Conservation (phyloP, 768 basidiomycete genomes). For the Pleurotus tuber-regium region DNA sequence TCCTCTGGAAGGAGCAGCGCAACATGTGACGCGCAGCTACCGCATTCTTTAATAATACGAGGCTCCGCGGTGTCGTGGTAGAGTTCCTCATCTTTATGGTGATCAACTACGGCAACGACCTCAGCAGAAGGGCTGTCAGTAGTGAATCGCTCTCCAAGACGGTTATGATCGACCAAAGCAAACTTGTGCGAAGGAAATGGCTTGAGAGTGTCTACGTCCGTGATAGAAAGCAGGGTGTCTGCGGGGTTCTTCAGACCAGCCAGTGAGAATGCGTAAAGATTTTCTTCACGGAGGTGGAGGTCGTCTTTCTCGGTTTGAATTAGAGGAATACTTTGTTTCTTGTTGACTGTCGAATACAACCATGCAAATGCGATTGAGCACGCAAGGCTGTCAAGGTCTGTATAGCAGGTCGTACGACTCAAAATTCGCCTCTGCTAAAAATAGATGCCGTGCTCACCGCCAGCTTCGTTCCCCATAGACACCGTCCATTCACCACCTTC, state of each 20-base stretch:
- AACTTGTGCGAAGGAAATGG: constrained; percentile 57
- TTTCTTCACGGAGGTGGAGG: constrained; percentile 83
- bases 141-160: constrained; percentile 46
- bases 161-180: constrained; percentile 92
- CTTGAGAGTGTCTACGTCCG: constrained; percentile 54
- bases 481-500: constrained; percentile 71
- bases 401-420: no score
- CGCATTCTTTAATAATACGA: constrained; percentile 64
- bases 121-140: constrained; percentile 34
- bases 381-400: constrained; percentile 90
- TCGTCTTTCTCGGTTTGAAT: constrained; percentile 67
- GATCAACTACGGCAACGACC: constrained; percentile 86
- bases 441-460: constrained; percentile 59
- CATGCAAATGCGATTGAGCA: constrained; percentile 85
- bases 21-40: constrained; percentile 75
- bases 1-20: constrained; percentile 24
- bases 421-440: no score
- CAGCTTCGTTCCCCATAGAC: constrained; percentile 95
- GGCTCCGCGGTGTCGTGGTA: constrained; percentile 63
- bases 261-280: constrained; percentile 68
- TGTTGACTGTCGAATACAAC: constrained; percentile 56
- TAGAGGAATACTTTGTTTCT: constrained; percentile 65
- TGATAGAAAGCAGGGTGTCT: constrained; percentile 61
- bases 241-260: constrained; percentile 50
- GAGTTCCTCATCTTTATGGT: constrained; percentile 82